Base-by-base conservation (phyloP, 2,329 filamentous ascomycete genomes). In the Exophiala bonariae region DNA sequence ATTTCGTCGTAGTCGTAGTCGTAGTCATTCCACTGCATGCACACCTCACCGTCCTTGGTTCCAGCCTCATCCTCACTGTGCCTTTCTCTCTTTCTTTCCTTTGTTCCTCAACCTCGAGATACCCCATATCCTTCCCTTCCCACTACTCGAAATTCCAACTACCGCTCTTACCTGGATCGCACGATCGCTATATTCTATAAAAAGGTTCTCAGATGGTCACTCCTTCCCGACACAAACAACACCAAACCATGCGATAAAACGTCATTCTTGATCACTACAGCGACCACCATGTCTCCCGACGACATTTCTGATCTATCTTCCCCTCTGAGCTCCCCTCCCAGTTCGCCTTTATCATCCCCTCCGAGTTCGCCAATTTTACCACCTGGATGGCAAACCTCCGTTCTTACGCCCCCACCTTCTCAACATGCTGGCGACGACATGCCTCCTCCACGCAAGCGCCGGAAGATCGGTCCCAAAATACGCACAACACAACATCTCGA, bases 401-500 rank as follows among this genome's bases (percentile, higher is more conserved):
- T 65, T 47, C 38, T 58, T 32, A 71, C 69, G 49, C 69, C 71
- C 49, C 67, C 71, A 44, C 70, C 68, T 35, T 73, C 71, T 13
- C 68, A 71, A 52, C 63, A 68, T 57, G 68, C 70, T 63, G 75
- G 79, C 64, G 76, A 77, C 64, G 83, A 87, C 60, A 82, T 81
- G 41, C 79, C 83, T 30, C 86, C 88, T 23, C 74, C 83, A 44
- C 96, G 95, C 75, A 86, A 86, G 67, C 83, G 87, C 61, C 84
- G 83, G 64, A 78, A 85, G 45, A 73, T 76, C 49, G 76, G 80
- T 49, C 75, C 78, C 56, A 82, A 81, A 62, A 77, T 87, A 61
- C 86, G 89, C 60, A 89, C 80, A 16, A 95, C 91, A n/a, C 81
- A 88, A 60, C 82, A 87, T 63, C 77, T 99, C 31, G 85, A 96